A percentile compares a stretch with the other conserved stretches of the same genome.
Evolutionary conservation across 139 green algal genomes (phyloP).

Genomic region (Chlamydomonas sp.): DNA sequence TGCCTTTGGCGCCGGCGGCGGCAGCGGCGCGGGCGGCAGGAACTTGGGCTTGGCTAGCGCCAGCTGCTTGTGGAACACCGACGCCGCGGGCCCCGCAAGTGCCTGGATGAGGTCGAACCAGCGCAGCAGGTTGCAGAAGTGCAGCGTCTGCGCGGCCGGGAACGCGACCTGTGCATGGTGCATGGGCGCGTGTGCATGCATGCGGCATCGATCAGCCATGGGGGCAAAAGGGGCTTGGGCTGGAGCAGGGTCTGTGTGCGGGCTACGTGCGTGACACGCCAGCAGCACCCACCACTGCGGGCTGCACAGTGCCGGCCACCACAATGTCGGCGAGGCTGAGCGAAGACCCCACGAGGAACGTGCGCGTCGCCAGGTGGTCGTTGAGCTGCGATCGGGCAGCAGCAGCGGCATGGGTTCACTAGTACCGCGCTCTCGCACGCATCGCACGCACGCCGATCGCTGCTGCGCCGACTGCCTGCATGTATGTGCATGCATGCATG

Average conservation of each 20-base stretch:
- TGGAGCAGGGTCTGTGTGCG: not conserved
- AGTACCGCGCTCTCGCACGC: no score
- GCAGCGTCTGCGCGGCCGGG: conserved; percentile 57
- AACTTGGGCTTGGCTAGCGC: conserved; percentile 27
- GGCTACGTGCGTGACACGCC: not conserved
- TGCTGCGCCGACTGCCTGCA: no score
- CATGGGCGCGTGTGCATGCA: not conserved
- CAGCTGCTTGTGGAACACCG: conserved; percentile 11
- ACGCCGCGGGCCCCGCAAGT: conserved; percentile 6
- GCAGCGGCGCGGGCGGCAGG: conserved; percentile 23
- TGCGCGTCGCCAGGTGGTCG: conserved; percentile 23
- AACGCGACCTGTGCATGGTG: conserved; percentile 39
- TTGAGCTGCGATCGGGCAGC: conserved; percentile 39
- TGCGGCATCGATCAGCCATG: no score
- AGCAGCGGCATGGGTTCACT: no score
- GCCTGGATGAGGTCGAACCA: conserved; percentile 50
- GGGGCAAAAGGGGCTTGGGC: no score
- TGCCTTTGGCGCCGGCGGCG: conserved; percentile 19
- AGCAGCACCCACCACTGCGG: conserved; percentile 31
- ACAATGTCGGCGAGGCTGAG: conserved; percentile 45
- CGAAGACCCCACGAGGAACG: conserved; percentile 25
- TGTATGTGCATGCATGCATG: no score
- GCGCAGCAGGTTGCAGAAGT: conserved; percentile 60
- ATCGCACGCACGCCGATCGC: no score
- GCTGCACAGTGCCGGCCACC: conserved; percentile 35